phyloP scores from a whole-genome alignment of 305 asterid genomes.

The Rubia peregrina region DNA sequence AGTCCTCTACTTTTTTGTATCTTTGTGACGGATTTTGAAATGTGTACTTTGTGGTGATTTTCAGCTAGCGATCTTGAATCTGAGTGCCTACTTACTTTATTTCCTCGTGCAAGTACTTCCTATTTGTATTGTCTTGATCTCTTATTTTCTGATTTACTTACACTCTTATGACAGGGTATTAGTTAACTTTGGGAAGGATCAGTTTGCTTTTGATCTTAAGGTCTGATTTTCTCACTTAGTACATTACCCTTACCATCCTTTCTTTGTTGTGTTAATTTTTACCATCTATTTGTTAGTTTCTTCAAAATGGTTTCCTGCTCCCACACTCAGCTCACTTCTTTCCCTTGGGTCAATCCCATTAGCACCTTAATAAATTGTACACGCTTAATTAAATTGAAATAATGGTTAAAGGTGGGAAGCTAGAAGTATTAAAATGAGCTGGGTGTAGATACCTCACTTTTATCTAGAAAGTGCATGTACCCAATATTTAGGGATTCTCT shows the following conservation, averaged over 20 bases:
- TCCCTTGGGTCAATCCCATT: neutral
- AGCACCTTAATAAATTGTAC: neutral
- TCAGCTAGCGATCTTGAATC: neutral
- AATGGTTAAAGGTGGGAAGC: neutral
- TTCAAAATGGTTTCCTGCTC: neutral
- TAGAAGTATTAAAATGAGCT: neutral
- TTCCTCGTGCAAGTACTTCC: neutral
- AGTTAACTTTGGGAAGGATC: conserved; percentile 79
- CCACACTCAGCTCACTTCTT: neutral
- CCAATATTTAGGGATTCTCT: neutral
- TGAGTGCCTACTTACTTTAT: neutral
- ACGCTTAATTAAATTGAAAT: neutral
- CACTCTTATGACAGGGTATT: conserved; percentile 56
- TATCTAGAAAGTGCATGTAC: neutral
- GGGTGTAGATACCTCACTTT: neutral
- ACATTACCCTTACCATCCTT: neutral
- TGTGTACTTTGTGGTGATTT: neutral
- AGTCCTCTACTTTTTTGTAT: neutral
- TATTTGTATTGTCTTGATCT: neutral
- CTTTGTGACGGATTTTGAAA: neutral
- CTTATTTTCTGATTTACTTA: conserved; percentile 9
- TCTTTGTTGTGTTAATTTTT: neutral
- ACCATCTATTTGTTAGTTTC: neutral
- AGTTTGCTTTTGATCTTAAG: conserved; percentile 69
- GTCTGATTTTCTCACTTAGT: conserved; percentile 30